Percentiles rank a stretch among this genome's conserved stretches.
Conservation (phyloP, 176 grass and related monocot species). For the Chrysopogon serrulatus region DNA sequence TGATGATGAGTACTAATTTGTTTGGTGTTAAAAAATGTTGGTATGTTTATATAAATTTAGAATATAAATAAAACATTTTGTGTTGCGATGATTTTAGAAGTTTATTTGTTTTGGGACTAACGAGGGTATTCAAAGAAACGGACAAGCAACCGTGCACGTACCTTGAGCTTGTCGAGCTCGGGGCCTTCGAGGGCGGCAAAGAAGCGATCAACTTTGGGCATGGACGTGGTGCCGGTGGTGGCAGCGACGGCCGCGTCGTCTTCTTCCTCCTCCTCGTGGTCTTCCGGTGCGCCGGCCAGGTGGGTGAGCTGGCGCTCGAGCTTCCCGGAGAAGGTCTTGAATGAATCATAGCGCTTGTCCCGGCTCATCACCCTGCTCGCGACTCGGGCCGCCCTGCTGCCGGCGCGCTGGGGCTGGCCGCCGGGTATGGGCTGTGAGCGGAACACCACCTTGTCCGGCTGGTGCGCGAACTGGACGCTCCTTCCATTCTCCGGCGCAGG, state of each 20-base stretch:
- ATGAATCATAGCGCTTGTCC: slow-evolving; percentile 67
- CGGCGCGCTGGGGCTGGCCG: background rate
- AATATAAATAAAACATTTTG: background rate
- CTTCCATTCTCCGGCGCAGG: background rate
- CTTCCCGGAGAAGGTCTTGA: slow-evolving; percentile 86
- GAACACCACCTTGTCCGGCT: slow-evolving; percentile 49
- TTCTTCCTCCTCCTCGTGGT: background rate
- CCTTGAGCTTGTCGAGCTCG: slow-evolving; percentile 80
- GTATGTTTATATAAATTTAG: background rate
- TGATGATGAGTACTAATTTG: background rate
- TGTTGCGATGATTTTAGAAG: background rate
- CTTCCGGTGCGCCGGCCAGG: slow-evolving; percentile 39
- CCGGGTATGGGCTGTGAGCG: slow-evolving; percentile 63
- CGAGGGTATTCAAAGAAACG: background rate
- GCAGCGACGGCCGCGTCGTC: background rate
- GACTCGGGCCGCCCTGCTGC: background rate
- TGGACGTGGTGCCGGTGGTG: background rate
- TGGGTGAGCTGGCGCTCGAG: slow-evolving; percentile 71
- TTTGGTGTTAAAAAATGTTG: background rate
- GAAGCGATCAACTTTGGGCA: slow-evolving; percentile 70
- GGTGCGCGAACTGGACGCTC: slow-evolving; percentile 10
- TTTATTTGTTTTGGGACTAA: background rate
- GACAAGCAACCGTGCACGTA: background rate
- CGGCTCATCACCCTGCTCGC: slow-evolving; percentile 1
- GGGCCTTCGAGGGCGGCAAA: slow-evolving; percentile 85